Conservation (phyloP, 2,329 filamentous ascomycete genomes). For the Venturiaceae sp. region DNA sequence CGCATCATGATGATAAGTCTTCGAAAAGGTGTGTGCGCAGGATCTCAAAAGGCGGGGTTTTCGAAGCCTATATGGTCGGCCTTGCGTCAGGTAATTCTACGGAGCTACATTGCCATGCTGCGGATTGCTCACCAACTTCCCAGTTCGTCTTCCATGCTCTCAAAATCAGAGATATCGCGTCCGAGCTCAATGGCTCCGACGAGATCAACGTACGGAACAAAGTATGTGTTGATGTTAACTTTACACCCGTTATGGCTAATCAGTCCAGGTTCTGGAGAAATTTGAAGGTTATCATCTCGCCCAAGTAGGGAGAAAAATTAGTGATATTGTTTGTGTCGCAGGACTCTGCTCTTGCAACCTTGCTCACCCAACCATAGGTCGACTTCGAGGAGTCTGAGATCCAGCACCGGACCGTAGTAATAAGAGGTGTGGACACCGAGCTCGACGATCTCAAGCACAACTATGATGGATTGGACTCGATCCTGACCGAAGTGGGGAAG, state of each 20-base stretch:
- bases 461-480: slow-evolving; percentile 66
- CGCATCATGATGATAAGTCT: slow-evolving; percentile 58
- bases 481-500: slow-evolving; percentile 57
- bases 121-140: slow-evolving; percentile 7
- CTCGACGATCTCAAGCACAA: slow-evolving; percentile 69
- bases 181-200: slow-evolving; percentile 45
- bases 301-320: slow-evolving; percentile 60
- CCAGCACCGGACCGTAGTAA: slow-evolving; percentile 61
- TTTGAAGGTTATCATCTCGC: slow-evolving; percentile 52
- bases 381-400: slow-evolving; percentile 71
- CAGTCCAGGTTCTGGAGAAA: slow-evolving; percentile 43
- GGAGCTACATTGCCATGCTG: not conserved
- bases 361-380: slow-evolving; percentile 33
- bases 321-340: slow-evolving; percentile 42
- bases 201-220: slow-evolving; percentile 43
- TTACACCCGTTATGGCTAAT: not conserved
- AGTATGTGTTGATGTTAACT: slow-evolving; percentile 25
- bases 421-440: slow-evolving; percentile 56
- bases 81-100: slow-evolving; percentile 42
- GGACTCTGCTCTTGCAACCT: not conserved
- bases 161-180: slow-evolving; percentile 56
- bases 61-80: slow-evolving; percentile 62
- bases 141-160: slow-evolving; percentile 64
- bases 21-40: slow-evolving; percentile 63
- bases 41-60: slow-evolving; percentile 42